phyloP scores from a whole-genome alignment of 768 basidiomycete species.

The Panellus pusillus region DNA sequence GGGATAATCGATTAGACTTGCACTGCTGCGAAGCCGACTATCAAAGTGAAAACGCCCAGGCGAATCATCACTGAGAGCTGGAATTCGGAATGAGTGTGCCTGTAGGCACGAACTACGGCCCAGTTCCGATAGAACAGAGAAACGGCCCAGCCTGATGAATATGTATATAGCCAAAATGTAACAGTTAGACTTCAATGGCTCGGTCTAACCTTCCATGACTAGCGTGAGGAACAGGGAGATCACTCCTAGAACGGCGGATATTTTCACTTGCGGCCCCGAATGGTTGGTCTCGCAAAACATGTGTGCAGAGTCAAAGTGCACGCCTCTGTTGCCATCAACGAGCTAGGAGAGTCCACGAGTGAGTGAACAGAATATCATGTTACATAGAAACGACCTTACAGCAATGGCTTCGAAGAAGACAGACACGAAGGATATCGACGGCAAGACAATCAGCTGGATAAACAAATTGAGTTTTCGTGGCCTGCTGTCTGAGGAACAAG shows the following conservation, averaged over 20 bases:
- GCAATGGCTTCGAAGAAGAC: too few species aligned
- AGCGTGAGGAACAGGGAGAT: constrained; percentile 9
- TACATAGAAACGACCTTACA: too few species aligned
- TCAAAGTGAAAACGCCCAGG: too few species aligned
- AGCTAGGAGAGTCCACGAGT: constrained; percentile 10
- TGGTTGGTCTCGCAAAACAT: constrained; percentile 6
- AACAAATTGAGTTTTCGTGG: too few species aligned
- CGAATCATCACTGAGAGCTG: too few species aligned
- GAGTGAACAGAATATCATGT: background rate
- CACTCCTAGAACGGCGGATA: constrained; percentile 3
- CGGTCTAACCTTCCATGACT: too few species aligned
- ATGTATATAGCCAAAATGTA: too few species aligned
- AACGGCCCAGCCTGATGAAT: constrained; percentile 14
- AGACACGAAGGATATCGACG: too few species aligned
- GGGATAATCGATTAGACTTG: background rate
- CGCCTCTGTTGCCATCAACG: constrained; percentile 1
- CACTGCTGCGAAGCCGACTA: constrained; percentile 12
- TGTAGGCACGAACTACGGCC: background rate
- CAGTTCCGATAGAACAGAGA: constrained; percentile 6
- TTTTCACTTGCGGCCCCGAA: constrained; percentile 8
- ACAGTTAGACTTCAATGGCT: too few species aligned
- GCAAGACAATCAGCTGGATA: too few species aligned
- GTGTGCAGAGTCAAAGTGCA: constrained; percentile 5
- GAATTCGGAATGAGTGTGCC: constrained; percentile 2
- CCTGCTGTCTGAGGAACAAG: background rate